phyloP scores from a whole-genome alignment of 306 rosid species.

The Arachis stenosperma region DNA sequence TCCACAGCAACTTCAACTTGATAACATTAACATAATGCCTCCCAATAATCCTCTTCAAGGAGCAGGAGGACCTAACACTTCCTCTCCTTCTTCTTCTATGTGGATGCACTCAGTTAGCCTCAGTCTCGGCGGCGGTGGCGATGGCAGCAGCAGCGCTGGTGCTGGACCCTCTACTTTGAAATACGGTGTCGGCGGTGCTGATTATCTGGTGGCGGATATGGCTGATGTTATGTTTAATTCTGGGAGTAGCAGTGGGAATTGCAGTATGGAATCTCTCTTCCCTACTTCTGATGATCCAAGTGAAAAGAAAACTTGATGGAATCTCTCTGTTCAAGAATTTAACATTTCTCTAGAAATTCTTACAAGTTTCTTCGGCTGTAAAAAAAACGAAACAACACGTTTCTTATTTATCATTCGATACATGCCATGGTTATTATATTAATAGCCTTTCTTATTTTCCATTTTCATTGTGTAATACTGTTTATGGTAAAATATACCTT shows the following conservation, averaged over 20 bases:
- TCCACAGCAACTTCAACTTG: conserved; percentile 23
- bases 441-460: too few species aligned
- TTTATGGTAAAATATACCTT: too few species aligned
- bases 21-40: background rate
- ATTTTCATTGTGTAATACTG: too few species aligned
- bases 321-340: background rate
- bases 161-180: conserved; percentile 44
- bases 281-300: conserved; percentile 36
- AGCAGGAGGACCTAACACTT: background rate
- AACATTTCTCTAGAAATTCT: background rate
- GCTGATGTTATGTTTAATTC: conserved; percentile 76
- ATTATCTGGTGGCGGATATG: conserved; percentile 55
- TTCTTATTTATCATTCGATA: too few species aligned
- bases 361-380: too few species aligned
- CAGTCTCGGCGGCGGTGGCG: background rate
- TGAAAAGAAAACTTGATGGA: conserved; percentile 45
- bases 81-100: conserved; percentile 14
- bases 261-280: conserved; percentile 67
- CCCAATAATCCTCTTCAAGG: conserved; percentile 9
- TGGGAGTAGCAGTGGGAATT: conserved; percentile 52
- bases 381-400: too few species aligned
- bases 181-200: conserved; percentile 2
- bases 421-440: too few species aligned
- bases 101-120: conserved; percentile 38
- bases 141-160: background rate